Evolutionary conservation across 805 yeast species (phyloP).

Genomic region (Maudiozyma bulderi): DNA sequence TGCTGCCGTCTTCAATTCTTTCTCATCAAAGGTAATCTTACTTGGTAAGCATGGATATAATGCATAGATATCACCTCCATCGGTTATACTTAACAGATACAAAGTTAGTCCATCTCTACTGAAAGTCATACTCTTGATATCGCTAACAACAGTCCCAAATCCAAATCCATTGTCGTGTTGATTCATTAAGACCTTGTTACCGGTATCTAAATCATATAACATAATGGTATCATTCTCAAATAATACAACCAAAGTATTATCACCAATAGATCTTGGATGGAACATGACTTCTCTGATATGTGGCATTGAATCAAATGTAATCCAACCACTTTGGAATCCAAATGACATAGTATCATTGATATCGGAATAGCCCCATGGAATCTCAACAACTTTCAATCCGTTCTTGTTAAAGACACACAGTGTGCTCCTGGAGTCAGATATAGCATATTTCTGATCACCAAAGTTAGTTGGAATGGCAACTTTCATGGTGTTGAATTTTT

Average conservation of each 20-base stretch:
- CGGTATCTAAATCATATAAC: conserved; percentile 11
- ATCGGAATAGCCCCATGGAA: conserved; percentile 19
- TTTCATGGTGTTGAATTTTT: conserved; percentile 3
- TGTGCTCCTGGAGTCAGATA: conserved; percentile 15
- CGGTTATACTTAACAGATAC: conserved; percentile 38
- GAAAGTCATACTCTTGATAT: conserved; percentile 17
- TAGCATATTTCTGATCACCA: background rate
- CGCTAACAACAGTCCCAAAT: conserved; percentile 13
- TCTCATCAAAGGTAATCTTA: conserved; percentile 4
- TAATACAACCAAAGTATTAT: conserved; percentile 18
- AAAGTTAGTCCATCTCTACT: conserved; percentile 41
- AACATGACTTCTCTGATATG: conserved; percentile 35
- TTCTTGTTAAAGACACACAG: conserved; percentile 13
- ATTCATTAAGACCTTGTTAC: conserved; percentile 5
- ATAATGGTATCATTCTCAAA: conserved; percentile 18
- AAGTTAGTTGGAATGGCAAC: conserved; percentile 2
- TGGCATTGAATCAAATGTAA: background rate
- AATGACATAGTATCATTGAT: background rate
- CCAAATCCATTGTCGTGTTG: conserved; percentile 12
- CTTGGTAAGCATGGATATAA: conserved; percentile 58
- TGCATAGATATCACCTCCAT: conserved; percentile 47
- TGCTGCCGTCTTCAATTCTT: conserved; percentile 26
- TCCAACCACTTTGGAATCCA: conserved; percentile 1
- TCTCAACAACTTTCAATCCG: conserved; percentile 17
- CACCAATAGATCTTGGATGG: conserved; percentile 31